Evolutionary conservation across 2,329 filamentous ascomycete genomes (phyloP), one percentile per base, ranked within the genome.

Genomic region (Penicillium verrucosum): DNA sequence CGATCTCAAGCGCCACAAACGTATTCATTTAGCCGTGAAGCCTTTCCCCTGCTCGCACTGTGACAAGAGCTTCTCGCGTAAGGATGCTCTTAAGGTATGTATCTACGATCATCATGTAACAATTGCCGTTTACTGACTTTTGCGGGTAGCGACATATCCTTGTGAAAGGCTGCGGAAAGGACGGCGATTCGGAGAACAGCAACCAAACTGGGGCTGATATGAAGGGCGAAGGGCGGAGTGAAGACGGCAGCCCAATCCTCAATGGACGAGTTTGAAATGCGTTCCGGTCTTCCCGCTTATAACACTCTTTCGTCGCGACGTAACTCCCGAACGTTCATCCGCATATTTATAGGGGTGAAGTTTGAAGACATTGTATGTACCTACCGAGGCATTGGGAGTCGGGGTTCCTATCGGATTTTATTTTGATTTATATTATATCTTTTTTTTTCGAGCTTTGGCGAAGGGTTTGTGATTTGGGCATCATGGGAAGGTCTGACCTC

Each of bases 1-100:
- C 70, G 94, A 97, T 70, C 75, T 97, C 66, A 99, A 99, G 77
- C 84, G 94, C 50, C 94, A 99, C 74, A 96, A 96, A 80, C 81
- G 92, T 48, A 97, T 97, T 57, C 94, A 99, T 74, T 77, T 97
- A 56, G 90, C 92, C 0, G 90, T 97, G 40, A 99, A 99, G 80
- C 94, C 94, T 0, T 97, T 93, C 73, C 92, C 92, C 0, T 99
- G 94, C 73, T 85, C 80, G 7, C 88, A 89, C 68, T 99, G 94
- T 72, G 92, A 96, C 60, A 97, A 97, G 83, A 94, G 90, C 71
- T 99, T 99, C 70, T 97, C 92, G 3, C 83, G 94, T 58, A 97
- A 97, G 73, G 94, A 97, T 75, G 94, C 94, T 10, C 80, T 99
- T 30, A 97, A 97, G 89, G 94, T 97, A 78, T 67, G 85, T 78